A percentile compares a stretch with the other conserved stretches of the same genome.
These are phyloP conservation scores for Neopestalotiopsis sp. DNA, from an alignment of 2,329 filamentous ascomycete genomes.

Conservation along the genomic window DNA sequence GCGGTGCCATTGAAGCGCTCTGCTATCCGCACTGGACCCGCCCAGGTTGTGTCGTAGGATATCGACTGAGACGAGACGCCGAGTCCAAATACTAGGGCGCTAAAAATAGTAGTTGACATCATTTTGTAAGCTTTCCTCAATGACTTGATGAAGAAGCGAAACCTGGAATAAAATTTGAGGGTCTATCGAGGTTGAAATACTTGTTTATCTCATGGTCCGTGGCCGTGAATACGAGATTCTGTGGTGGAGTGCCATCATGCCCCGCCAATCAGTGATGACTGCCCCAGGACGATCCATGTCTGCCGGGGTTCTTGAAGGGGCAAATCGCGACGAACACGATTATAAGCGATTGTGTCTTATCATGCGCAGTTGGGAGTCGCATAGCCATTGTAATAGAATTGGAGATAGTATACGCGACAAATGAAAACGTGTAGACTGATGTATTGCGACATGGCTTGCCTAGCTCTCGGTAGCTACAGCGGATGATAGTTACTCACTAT, in stretches of 20 bases:
- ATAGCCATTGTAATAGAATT: no score
- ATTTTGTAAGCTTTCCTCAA: neutral
- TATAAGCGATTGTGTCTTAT: no score
- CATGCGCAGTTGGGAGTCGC: no score
- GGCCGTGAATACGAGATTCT: neutral
- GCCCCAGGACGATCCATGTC: neutral
- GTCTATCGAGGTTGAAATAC: neutral
- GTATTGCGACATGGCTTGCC: no score
- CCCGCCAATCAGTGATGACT: neutral
- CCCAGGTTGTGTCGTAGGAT: constrained; percentile 14
- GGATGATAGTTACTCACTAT: no score
- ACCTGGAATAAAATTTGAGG: neutral
- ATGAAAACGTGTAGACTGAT: no score
- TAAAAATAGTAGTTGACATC: neutral
- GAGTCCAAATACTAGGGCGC: neutral
- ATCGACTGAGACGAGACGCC: neutral
- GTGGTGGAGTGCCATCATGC: neutral
- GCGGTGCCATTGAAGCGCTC: constrained; percentile 14
- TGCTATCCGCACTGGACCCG: constrained; percentile 6
- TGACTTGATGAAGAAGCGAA: neutral
- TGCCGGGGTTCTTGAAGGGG: neutral
- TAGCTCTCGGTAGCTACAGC: no score
- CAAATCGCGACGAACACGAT: neutral
- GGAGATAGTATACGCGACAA: no score
- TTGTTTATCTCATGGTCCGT: neutral